These are phyloP conservation scores for Chrysoporthe cubensis DNA, from an alignment of 2,329 filamentous ascomycete genomes.

Conservation along the genomic window DNA sequence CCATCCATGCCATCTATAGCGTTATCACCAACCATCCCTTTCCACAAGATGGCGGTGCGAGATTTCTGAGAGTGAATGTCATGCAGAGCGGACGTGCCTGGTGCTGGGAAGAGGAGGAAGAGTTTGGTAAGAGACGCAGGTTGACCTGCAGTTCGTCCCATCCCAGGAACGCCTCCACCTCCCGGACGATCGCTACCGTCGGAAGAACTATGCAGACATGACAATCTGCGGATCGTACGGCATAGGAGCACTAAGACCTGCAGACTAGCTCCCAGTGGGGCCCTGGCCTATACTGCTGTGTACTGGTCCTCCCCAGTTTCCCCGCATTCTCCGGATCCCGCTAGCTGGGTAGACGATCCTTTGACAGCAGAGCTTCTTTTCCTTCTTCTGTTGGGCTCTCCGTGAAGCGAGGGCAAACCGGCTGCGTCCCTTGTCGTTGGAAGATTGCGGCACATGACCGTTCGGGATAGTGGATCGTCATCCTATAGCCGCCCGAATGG, in stretches of 20 bases:
- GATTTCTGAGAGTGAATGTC: background rate
- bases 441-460: background rate
- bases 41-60: background rate
- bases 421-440: background rate
- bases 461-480: slow-evolving; percentile 8
- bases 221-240: background rate
- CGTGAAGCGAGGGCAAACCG: background rate
- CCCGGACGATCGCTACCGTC: background rate
- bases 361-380: background rate
- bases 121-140: too few species aligned
- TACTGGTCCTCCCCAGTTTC: slow-evolving; percentile 7
- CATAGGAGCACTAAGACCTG: slow-evolving; percentile 3
- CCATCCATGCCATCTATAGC: background rate
- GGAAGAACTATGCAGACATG: slow-evolving; percentile 10
- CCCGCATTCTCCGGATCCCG: slow-evolving; percentile 17
- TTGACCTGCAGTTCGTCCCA: background rate
- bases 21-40: background rate
- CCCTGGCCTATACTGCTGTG: background rate
- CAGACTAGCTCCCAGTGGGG: background rate
- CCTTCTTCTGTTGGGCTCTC: background rate
- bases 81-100: too few species aligned
- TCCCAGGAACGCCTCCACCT: background rate
- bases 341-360: slow-evolving; percentile 1
- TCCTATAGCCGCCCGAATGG: slow-evolving; percentile 15
- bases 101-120: too few species aligned